Evolutionary conservation across 768 basidiomycete species (phyloP).

Genomic region (Collybiopsis luxurians): DNA sequence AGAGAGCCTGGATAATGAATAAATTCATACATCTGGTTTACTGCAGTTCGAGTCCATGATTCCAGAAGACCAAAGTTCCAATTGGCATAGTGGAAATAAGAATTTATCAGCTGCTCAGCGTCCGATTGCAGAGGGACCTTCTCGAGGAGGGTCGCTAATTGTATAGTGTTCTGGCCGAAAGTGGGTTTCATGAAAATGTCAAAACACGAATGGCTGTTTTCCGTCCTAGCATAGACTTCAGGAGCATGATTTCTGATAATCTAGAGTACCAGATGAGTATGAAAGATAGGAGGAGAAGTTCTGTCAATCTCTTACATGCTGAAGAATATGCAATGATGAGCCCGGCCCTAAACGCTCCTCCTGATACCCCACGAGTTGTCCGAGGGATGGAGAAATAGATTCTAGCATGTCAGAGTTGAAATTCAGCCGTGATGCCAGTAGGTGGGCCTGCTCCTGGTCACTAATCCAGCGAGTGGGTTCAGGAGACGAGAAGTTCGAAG

Average conservation of each 20-base stretch:
- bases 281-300: conserved; percentile 37
- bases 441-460: conserved; percentile 10
- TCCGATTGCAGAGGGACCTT: conserved; percentile 10
- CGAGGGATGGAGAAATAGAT: neutral
- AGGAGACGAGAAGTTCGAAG: conserved; percentile 16
- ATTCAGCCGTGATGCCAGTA: neutral
- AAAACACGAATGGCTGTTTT: neutral
- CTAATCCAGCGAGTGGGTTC: conserved; percentile 11
- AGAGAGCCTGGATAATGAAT: conserved; percentile 26
- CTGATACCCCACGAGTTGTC: conserved; percentile 1
- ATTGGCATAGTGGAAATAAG: conserved; percentile 45
- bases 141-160: conserved; percentile 35
- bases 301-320: conserved; percentile 35
- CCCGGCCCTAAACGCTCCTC: neutral
- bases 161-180: conserved; percentile 39
- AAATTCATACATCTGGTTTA: conserved; percentile 44
- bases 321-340: conserved; percentile 20
- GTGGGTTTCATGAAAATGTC: neutral
- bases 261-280: neutral
- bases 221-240: neutral
- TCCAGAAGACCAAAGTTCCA: conserved; percentile 53
- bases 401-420: neutral
- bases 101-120: conserved; percentile 11
- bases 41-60: conserved; percentile 42
- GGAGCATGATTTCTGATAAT: neutral